phyloP scores from a whole-genome alignment of 352 stramenopile species.

The Peronospora farinosa region DNA sequence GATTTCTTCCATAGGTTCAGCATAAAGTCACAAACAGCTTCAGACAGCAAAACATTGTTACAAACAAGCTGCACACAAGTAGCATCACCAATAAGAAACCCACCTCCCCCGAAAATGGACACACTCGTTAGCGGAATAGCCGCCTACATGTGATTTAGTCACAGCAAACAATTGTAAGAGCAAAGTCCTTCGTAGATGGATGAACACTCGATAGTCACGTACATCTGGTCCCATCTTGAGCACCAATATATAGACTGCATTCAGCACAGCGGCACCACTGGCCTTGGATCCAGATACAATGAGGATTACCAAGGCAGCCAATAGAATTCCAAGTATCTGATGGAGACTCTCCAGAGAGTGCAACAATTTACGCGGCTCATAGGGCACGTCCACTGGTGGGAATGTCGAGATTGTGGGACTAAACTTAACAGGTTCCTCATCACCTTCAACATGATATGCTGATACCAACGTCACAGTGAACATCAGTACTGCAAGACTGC shows the following conservation, averaged over 20 bases:
- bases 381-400: constrained; percentile 9
- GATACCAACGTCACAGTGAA: constrained; percentile 2
- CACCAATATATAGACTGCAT: constrained; percentile 91
- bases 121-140: constrained; percentile 89
- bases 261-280: constrained; percentile 84
- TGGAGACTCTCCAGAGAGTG: constrained; percentile 17
- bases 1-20: constrained; percentile 34
- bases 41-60: constrained; percentile 3
- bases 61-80: background rate
- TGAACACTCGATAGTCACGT: constrained; percentile 1
- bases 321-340: constrained; percentile 25
- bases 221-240: constrained; percentile 82
- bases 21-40: constrained; percentile 28
- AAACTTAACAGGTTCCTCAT: constrained; percentile 25
- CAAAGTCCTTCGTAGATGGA: background rate
- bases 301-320: constrained; percentile 48
- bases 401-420: constrained; percentile 21
- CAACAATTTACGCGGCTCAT: constrained; percentile 18
- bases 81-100: background rate
- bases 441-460: constrained; percentile 6
- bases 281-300: constrained; percentile 66
- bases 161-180: constrained; percentile 4
- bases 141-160: constrained; percentile 19
- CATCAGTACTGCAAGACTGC: constrained; percentile 7
- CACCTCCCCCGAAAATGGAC: constrained; percentile 86